These are phyloP conservation scores for Hypoxylon perforatum DNA, from an alignment of 495 filamentous ascomycete genomes.

Conservation along the genomic window DNA sequence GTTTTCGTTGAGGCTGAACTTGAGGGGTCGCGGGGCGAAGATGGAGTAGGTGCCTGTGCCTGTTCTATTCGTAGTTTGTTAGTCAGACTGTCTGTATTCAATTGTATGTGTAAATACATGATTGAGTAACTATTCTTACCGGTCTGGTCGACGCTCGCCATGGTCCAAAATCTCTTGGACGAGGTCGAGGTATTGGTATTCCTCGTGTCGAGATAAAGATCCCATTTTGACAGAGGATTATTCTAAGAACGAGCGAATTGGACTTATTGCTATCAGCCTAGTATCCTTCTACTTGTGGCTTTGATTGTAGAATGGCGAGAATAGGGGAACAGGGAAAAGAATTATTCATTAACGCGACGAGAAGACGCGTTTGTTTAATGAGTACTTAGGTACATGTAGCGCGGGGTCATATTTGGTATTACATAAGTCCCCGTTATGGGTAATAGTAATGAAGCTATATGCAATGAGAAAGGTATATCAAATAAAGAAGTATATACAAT, in stretches of 20 bases:
- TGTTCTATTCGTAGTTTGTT: conserved; percentile 64
- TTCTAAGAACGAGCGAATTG: neutral
- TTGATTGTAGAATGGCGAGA: neutral
- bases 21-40: conserved; percentile 86
- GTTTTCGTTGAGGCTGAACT: conserved; percentile 79
- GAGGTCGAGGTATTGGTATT: conserved; percentile 80
- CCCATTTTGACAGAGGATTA: conserved; percentile 11
- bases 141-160: conserved; percentile 85
- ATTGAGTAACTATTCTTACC: conserved; percentile 54
- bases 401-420: conserved; percentile 10
- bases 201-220: conserved; percentile 64
- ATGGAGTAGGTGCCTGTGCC: conserved; percentile 92
- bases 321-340: conserved; percentile 1
- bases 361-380: conserved; percentile 36
- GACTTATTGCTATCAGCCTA: neutral
- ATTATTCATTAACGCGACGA: conserved; percentile 32
- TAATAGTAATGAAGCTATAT: neutral
- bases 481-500: too few relatives aligned
- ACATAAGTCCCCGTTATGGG: neutral
- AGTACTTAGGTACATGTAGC: conserved; percentile 3
- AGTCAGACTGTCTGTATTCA: neutral
- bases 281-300: neutral
- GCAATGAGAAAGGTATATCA: neutral
- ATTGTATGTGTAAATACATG: neutral
- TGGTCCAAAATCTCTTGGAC: conserved; percentile 77